phyloP scores from a whole-genome alignment of 257 asterid species.

The Solanum pimpinellifolium region DNA sequence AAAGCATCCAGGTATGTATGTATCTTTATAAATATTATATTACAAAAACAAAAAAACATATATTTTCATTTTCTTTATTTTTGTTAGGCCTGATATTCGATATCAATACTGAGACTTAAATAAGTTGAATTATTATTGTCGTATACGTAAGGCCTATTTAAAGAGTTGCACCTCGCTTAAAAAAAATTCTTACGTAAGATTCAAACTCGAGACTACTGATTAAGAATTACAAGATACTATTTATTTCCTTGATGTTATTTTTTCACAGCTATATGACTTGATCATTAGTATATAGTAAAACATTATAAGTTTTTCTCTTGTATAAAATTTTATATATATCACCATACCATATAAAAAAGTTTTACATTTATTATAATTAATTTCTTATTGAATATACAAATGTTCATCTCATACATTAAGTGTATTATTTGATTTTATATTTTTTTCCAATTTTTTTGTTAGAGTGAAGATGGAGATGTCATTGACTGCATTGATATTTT shows the following conservation, averaged over 20 bases:
- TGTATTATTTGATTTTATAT: not conserved
- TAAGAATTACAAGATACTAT: not conserved
- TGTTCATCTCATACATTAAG: not conserved
- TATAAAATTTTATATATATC: not conserved
- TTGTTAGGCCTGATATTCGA: too few species aligned
- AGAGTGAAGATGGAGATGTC: slow-evolving; percentile 77
- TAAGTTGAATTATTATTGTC: not conserved
- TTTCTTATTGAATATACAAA: not conserved
- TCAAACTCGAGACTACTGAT: not conserved
- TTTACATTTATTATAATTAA: not conserved
- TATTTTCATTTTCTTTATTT: too few species aligned
- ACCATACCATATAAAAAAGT: not conserved
- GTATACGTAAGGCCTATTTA: not conserved
- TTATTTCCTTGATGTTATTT: not conserved
- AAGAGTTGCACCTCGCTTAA: not conserved
- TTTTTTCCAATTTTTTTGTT: not conserved
- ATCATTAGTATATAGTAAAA: not conserved
- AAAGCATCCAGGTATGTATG: slow-evolving; percentile 27
- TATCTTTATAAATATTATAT: not conserved
- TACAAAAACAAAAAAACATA: too few species aligned
- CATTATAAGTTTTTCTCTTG: not conserved
- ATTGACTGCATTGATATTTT: slow-evolving; percentile 56
- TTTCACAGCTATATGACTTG: not conserved
- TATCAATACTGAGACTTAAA: too few species aligned
- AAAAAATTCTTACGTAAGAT: not conserved